Evolutionary conservation across 2,329 filamentous ascomycete genomes (phyloP), one percentile per base, ranked within the genome.

Genomic region (Cercospora janseana): DNA sequence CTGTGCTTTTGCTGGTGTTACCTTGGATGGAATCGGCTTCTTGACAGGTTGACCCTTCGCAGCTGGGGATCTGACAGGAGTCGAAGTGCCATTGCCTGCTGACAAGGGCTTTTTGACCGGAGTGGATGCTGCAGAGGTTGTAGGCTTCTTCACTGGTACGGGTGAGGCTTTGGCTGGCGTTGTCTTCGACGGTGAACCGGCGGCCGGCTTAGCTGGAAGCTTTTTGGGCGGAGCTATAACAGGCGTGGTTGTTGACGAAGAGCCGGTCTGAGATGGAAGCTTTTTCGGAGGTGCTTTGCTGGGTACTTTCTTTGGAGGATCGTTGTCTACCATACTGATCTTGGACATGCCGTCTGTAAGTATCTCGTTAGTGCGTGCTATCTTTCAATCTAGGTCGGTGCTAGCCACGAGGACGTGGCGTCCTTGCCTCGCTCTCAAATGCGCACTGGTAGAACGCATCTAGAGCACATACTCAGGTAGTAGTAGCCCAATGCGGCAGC

Each of bases 281-380:
- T 57, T 55, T 10, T 48, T 41, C 10, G 58, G 42, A n/a, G 49
- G 34, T 15, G 49, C 41, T 46, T 59, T 60, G 24, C 46, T 46
- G n/a, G 61, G 56, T 4, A 60, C 49, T 49, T 62, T 62, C 46
- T 62, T 60, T 2, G 57, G 45, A 3, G 55, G 24, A 31, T 66
- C 64, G 53, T 65, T 66, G 59, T 67, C 63, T 26, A 66, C 61
- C 62, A 67, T 65, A 35, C 46, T 64, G 57, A 67, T 67, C 46
- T 63, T 63, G 15, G 55, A 51, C 51, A 65, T 59, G 38, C 63
- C 57, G 37, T 52, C 62, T 63, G 45, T 9, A 21, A 10, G 9
- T 27, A 13, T 6, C n/a, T 9, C 15, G 26, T 51, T 27, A 55
- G 48, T 49, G 37, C 26, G n/a, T 13, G 7, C 9, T 16, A 20